Evolutionary conservation across 2,329 filamentous ascomycete species (phyloP), one percentile per base, ranked within the genome.

Genomic region (Rutstroemia sp.): DNA sequence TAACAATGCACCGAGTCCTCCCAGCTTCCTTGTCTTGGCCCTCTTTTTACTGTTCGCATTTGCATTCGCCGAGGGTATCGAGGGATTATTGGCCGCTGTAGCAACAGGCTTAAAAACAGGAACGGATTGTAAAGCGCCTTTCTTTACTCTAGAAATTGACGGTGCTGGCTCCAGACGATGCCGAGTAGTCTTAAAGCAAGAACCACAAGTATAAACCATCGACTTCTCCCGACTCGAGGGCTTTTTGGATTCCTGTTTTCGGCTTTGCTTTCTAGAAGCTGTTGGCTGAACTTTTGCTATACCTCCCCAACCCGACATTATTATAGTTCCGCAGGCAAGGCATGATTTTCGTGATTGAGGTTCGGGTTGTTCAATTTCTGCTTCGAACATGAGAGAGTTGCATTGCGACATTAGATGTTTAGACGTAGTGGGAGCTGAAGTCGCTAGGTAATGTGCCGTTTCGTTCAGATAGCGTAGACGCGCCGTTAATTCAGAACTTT

Each of bases 31-130:
- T 59, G 74, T 79, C 71, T 83, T 87, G 34, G 83, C 80, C 50
- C 83, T 76, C 71, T 85, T 86, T 71, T 82, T 85, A 71, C 80
- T 85, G 70, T 72, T 81, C 7, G 80, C 77, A 66, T 80, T 81
- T 7, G 80, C 77, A 66, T 80, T 83, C 37, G 77, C 72, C 2
- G 76, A 73, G 16, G 56, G 42, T 39, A 63, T 47, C 42, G 69
- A 69, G 58, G 63, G 59, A 69, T 49, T 19, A 25, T 18, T 55
- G 7, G 47, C n/a, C 38, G 53, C 23, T 45, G 48, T 19, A 21
- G 55, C 14, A 30, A 21, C 12, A 45, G 12, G 7, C 3, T 49
- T 54, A 16, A 41, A 47, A 6, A 44, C 10, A 41, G 14, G 30
- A 39, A 34, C 38, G 34, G 19, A 21, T 16, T 47, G 45, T 46